phyloP scores from a whole-genome alignment of 257 asterid genomes.

The Solanum dulcamara region DNA sequence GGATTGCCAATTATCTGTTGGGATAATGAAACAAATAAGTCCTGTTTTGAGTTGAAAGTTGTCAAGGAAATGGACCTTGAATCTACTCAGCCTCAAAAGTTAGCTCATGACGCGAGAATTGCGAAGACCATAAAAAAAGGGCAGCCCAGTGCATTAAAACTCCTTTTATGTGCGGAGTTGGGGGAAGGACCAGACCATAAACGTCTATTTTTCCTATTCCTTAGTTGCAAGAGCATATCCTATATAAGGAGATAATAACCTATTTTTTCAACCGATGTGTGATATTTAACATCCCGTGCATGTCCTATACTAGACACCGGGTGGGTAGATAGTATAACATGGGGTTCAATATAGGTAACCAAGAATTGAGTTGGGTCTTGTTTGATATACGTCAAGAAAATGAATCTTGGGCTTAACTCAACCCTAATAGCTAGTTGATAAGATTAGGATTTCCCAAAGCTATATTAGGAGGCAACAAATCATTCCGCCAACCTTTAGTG shows the following conservation, averaged over 20 bases:
- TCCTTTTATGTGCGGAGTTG: not conserved
- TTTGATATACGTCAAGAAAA: not conserved
- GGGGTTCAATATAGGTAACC: not conserved
- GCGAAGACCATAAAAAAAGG: not conserved
- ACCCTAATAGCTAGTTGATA: not conserved
- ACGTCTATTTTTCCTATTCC: not conserved
- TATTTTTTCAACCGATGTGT: not conserved
- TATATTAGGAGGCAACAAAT: not conserved
- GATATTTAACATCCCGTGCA: not conserved
- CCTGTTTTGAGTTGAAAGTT: not conserved
- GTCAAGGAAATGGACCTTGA: not conserved
- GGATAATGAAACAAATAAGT: not conserved
- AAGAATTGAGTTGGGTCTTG: not conserved
- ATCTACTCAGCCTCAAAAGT: not conserved
- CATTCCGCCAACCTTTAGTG: not conserved
- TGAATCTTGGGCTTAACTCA: not conserved
- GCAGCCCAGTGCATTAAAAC: not conserved
- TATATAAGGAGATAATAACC: not conserved
- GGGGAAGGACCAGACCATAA: not conserved
- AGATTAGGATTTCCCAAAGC: not conserved
- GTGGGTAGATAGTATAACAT: not conserved
- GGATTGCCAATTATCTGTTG: not conserved
- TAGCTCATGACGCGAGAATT: not conserved
- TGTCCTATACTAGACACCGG: not conserved
- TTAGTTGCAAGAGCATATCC: not conserved